Percentiles rank a stretch among this genome's conserved stretches.
Evolutionary conservation across 2,329 filamentous ascomycete genomes (phyloP).

Genomic region (Colletotrichum sp.): DNA sequence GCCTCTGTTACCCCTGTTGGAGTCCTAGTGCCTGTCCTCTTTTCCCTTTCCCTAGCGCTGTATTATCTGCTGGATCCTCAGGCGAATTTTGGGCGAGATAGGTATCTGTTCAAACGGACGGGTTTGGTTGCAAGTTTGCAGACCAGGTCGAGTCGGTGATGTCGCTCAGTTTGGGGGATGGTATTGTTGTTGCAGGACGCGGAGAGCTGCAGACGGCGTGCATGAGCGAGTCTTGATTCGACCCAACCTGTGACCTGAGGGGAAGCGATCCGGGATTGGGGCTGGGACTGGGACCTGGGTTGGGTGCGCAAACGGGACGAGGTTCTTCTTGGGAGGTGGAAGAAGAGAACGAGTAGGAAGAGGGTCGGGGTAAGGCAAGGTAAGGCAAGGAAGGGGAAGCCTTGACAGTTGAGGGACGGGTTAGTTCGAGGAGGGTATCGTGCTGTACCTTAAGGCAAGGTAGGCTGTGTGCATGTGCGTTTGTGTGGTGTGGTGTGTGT

Average conservation of each 20-base stretch:
- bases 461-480: not conserved
- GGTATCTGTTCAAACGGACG: not conserved
- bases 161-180: not conserved
- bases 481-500: not conserved
- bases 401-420: not conserved
- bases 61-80: not conserved
- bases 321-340: not conserved
- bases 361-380: not conserved
- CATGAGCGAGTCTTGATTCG: slow-evolving; percentile 13
- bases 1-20: not conserved
- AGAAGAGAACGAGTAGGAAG: not conserved
- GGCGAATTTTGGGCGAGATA: not conserved
- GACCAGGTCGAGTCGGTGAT: not conserved
- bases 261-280: not conserved
- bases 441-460: not conserved
- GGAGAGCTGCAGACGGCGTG: not conserved
- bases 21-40: not conserved
- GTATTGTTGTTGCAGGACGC: slow-evolving; percentile 18
- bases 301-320: not conserved
- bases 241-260: not conserved
- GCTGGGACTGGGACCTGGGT: not conserved
- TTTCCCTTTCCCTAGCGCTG: not conserved
- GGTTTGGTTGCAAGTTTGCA: not conserved
- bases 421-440: not conserved
- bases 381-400: not conserved